These are phyloP conservation scores for Thielaviopsis musarum DNA, from an alignment of 2,329 filamentous ascomycete species.

Conservation along the genomic window DNA sequence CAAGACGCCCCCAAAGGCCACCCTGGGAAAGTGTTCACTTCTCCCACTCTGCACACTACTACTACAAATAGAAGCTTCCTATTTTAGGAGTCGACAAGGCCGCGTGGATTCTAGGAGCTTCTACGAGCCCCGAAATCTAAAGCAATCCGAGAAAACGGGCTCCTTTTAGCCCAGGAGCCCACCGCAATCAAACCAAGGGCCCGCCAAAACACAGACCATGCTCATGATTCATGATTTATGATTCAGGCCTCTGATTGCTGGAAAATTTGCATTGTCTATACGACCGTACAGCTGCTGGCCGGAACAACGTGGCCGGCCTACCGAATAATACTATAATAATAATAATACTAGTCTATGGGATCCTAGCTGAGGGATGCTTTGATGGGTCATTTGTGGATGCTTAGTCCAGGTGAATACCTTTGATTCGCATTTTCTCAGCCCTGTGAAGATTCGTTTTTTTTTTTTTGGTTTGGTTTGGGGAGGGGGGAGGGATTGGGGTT, in stretches of 20 bases:
- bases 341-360: not conserved
- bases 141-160: conserved; percentile 1
- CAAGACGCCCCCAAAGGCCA: not conserved
- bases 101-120: conserved; percentile 5
- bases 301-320: not conserved
- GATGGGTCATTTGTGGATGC: not conserved
- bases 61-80: not conserved
- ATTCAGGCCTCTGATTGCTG: not conserved
- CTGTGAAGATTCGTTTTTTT: not conserved
- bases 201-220: not conserved
- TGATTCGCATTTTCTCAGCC: not conserved
- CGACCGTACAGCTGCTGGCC: not conserved
- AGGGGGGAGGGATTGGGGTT: too few species aligned
- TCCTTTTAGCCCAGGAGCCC: not conserved
- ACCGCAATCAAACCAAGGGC: not conserved
- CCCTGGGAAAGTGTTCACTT: not conserved
- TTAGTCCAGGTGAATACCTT: not conserved
- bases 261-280: not conserved
- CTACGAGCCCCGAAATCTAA: not conserved
- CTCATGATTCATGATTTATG: not conserved
- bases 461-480: too few species aligned
- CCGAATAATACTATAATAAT: not conserved
- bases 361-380: not conserved
- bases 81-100: not conserved
- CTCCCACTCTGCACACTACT: too few species aligned